A percentile compares a stretch with the other conserved stretches of the same genome.
Conservation (phyloP, 345 rosid genomes). For the Rubroshorea leprosula region DNA sequence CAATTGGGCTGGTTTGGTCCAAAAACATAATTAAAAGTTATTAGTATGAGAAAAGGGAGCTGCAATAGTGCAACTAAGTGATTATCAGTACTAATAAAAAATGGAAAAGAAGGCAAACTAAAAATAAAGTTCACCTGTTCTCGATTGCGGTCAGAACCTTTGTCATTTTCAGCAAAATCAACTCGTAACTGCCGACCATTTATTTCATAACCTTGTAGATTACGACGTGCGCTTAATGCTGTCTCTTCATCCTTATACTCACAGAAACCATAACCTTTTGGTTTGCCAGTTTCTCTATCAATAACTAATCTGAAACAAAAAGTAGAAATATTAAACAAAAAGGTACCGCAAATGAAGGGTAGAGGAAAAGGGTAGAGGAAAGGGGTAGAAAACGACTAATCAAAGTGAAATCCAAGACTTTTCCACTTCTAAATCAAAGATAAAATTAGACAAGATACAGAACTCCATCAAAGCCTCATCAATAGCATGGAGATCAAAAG, state of each 20-base stretch:
- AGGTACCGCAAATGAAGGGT: background rate
- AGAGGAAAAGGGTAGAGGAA: background rate
- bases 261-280: conserved; percentile 98
- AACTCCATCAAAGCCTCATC: background rate
- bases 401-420: background rate
- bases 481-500: background rate
- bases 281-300: conserved; percentile 97
- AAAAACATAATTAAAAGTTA: no score
- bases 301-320: conserved; percentile 67
- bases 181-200: conserved; percentile 95
- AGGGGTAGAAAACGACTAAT: background rate
- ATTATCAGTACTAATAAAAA: background rate
- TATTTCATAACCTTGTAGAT: conserved; percentile 90
- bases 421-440: background rate
- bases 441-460: background rate
- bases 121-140: conserved; percentile 53
- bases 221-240: conserved; percentile 96
- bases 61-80: background rate
- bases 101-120: background rate
- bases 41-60: background rate
- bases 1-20: background rate
- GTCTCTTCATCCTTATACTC: conserved; percentile 99
- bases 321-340: conserved; percentile 10
- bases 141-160: conserved; percentile 67
- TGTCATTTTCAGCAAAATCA: conserved; percentile 99